Evolutionary conservation across 257 asterid genomes (phyloP).

Genomic region (Sherardia arvensis): DNA sequence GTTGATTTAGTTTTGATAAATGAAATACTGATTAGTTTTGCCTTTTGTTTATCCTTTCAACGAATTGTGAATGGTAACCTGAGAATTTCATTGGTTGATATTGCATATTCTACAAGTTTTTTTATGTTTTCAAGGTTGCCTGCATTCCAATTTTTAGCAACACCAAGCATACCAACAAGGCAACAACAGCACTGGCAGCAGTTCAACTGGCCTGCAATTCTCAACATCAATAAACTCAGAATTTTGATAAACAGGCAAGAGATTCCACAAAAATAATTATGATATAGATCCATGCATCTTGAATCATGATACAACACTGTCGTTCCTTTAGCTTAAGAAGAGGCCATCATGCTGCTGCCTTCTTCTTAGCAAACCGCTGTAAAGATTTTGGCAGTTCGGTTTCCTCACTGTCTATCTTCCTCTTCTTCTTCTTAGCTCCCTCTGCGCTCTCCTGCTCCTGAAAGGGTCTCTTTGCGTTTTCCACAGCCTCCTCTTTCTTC

Average conservation of each 20-base stretch:
- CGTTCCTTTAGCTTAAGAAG: background rate
- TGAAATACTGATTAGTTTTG: too few relatives aligned
- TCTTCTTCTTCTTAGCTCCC: conserved; percentile 36
- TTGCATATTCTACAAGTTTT: too few relatives aligned
- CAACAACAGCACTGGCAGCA: too few relatives aligned
- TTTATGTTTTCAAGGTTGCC: too few relatives aligned
- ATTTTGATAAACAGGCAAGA: background rate
- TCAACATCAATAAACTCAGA: background rate
- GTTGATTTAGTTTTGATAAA: too few relatives aligned
- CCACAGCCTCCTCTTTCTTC: conserved; percentile 66
- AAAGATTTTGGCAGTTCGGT: conserved; percentile 51
- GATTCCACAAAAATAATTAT: too few relatives aligned
- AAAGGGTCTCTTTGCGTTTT: conserved; percentile 56
- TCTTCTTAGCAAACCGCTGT: conserved; percentile 55
- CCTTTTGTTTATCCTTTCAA: too few relatives aligned
- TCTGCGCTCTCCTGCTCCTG: conserved; percentile 33
- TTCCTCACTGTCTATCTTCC: conserved; percentile 41
- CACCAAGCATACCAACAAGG: too few relatives aligned
- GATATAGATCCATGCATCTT: background rate
- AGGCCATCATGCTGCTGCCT: conserved; percentile 24
- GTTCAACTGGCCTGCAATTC: background rate
- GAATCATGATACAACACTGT: background rate
- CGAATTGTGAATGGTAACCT: too few relatives aligned
- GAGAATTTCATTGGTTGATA: too few relatives aligned
- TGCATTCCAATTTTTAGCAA: too few relatives aligned